Conservation (phyloP, 2,329 filamentous ascomycete genomes). For the Stachybotrys echinatus region DNA sequence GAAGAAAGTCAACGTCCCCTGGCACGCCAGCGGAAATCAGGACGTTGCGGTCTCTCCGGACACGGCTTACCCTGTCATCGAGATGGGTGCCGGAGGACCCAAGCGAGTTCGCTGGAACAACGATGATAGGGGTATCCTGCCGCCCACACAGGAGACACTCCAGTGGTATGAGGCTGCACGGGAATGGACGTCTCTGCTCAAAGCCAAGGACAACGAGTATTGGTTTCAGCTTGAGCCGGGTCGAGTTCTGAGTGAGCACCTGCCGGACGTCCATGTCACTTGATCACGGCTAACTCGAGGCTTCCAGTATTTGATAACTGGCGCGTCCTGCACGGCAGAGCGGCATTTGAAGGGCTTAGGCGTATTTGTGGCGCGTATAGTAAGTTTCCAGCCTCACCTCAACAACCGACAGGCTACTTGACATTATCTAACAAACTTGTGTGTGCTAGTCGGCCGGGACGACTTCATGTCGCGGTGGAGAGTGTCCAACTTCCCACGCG, state of each 20-base stretch:
- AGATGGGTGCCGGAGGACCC: slow-evolving; percentile 40
- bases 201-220: slow-evolving; percentile 60
- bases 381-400: slow-evolving; percentile 42
- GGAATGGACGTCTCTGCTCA: slow-evolving; percentile 67
- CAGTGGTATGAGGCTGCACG: slow-evolving; percentile 78
- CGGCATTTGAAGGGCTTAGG: slow-evolving; percentile 75
- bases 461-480: slow-evolving; percentile 75
- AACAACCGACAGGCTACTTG: slow-evolving; percentile 3
- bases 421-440: background rate
- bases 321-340: slow-evolving; percentile 84
- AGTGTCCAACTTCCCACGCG: slow-evolving; percentile 58
- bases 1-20: slow-evolving; percentile 53
- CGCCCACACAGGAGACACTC: slow-evolving; percentile 43
- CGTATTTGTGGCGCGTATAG: slow-evolving; percentile 90
- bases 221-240: slow-evolving; percentile 81
- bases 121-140: slow-evolving; percentile 72
- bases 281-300: background rate
- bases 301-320: slow-evolving; percentile 89
- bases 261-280: background rate
- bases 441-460: slow-evolving; percentile 62
- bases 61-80: slow-evolving; percentile 65
- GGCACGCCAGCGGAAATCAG: slow-evolving; percentile 85
- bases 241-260: slow-evolving; percentile 62
- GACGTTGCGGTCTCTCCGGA: slow-evolving; percentile 76
- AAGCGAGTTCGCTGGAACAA: slow-evolving; percentile 86